Evolutionary conservation across 495 filamentous ascomycete species (phyloP), one percentile per base, ranked within the genome.

Genomic region (Gamarada debralockiae): DNA sequence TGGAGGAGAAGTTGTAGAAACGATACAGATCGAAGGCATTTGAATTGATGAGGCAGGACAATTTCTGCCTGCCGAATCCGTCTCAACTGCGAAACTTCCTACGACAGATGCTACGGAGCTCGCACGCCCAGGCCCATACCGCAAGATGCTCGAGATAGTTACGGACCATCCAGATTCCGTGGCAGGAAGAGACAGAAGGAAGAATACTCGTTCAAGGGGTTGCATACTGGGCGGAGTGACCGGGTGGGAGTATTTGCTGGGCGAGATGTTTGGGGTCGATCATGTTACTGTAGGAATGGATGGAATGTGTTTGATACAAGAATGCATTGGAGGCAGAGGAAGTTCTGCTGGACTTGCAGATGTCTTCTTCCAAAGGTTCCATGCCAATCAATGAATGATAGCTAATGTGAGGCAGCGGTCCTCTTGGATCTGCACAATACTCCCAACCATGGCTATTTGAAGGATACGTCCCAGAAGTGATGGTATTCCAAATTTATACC

Each of bases 211-310:
- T 21, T 54, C 56, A 14, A 4, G 27, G 27, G 27, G 27, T 10
- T 5, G 27, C 10, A 53, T 72, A 38, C 57, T 70, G 2, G 56
- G 55, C 44, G 69, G 69, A 27, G 66, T 72, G 15, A 68, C 64
- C 53, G 67, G 67, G 9, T 72, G 69, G 70, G 67, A 71, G 34
- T 71, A 70, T 50, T 36, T 72, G 21, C 43, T 72, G 0, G 70
- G 70, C 17, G 70, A 72, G 50, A 66, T 70, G 69, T 72, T 72
- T 41, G 53, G 55, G 10, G 65, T 50, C 3, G 69, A 72, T 48
- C 70, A 72, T 56, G 59, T 67, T 23, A 55, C 58, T 22, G 61
- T 70, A 41, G 62, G 64, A 13, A 59, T 66, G 20, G 66, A 67
- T 52, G 69, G 69, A 0, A 70, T 70, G 67, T 71, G 70, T 48